These are phyloP conservation scores for Quercus lobata DNA, from an alignment of 331 rosid species.

Conservation along the genomic window DNA sequence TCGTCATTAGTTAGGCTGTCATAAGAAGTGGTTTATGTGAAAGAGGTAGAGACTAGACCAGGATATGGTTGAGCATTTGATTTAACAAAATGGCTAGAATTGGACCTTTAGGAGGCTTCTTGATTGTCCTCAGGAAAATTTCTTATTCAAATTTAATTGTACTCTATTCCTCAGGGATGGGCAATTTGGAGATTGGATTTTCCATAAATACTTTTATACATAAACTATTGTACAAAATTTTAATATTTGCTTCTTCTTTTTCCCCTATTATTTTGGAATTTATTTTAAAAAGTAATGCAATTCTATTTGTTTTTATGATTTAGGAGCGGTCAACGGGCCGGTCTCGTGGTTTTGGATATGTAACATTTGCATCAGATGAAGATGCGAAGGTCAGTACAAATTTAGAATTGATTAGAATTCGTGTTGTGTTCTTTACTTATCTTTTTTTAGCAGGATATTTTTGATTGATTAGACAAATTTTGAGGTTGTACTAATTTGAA, in stretches of 20 bases:
- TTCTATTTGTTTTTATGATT: conserved; percentile 2
- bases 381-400: conserved; percentile 77
- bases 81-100: not conserved
- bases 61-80: not conserved
- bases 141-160: not conserved
- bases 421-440: not conserved
- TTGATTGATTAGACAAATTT: not conserved
- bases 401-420: not conserved
- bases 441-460: not conserved
- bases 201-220: not conserved
- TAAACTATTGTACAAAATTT: not conserved
- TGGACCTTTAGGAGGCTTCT: not conserved
- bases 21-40: not conserved
- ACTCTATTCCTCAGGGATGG: not conserved
- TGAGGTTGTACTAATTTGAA: not conserved
- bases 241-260: not conserved
- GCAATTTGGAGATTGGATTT: not conserved
- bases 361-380: conserved; percentile 78
- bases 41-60: not conserved
- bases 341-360: conserved; percentile 98
- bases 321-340: conserved; percentile 96
- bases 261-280: not conserved
- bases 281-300: conserved; percentile 10
- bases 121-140: not conserved
- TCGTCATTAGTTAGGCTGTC: too few relatives aligned